These are phyloP conservation scores for Fusarium tupiense DNA, from an alignment of 2,329 filamentous ascomycete genomes.

Conservation along the genomic window DNA sequence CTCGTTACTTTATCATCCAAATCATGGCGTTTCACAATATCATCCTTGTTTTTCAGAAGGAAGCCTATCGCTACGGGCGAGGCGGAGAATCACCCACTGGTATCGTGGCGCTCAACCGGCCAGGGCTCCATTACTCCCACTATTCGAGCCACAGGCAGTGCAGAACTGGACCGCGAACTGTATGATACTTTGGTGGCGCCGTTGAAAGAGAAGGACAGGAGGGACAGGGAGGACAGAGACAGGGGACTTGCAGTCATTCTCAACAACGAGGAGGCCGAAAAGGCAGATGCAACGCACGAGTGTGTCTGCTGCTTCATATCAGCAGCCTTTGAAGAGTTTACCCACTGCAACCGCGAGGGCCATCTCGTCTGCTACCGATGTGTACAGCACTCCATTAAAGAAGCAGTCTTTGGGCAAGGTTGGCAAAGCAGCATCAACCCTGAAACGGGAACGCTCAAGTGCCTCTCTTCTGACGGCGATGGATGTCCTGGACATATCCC, in stretches of 20 bases:
- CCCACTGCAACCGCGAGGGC: constrained; percentile 72
- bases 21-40: constrained; percentile 81
- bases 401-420: constrained; percentile 92
- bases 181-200: constrained; percentile 67
- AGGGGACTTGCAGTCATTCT: constrained; percentile 61
- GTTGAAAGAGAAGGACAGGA: constrained; percentile 56
- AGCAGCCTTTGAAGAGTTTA: constrained; percentile 76
- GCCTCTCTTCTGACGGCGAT: constrained; percentile 77
- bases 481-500: constrained; percentile 82
- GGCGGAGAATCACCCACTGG: constrained; percentile 69
- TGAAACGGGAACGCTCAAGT: constrained; percentile 78
- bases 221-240: constrained; percentile 61
- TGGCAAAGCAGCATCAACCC: constrained; percentile 84
- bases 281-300: constrained; percentile 67
- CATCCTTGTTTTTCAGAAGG: constrained; percentile 74
- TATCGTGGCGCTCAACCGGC: constrained; percentile 68
- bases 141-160: constrained; percentile 71
- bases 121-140: constrained; percentile 67
- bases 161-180: constrained; percentile 71
- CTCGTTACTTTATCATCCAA: constrained; percentile 75
- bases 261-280: constrained; percentile 69
- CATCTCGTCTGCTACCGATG: constrained; percentile 86
- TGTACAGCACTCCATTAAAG: constrained; percentile 81
- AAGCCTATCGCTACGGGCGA: constrained; percentile 64
- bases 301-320: constrained; percentile 83